Percentiles rank a stretch among this genome's conserved stretches.
These are phyloP conservation scores for Gymnopus androsaceus DNA, from an alignment of 1,284 basidiomycete species.

Conservation along the genomic window DNA sequence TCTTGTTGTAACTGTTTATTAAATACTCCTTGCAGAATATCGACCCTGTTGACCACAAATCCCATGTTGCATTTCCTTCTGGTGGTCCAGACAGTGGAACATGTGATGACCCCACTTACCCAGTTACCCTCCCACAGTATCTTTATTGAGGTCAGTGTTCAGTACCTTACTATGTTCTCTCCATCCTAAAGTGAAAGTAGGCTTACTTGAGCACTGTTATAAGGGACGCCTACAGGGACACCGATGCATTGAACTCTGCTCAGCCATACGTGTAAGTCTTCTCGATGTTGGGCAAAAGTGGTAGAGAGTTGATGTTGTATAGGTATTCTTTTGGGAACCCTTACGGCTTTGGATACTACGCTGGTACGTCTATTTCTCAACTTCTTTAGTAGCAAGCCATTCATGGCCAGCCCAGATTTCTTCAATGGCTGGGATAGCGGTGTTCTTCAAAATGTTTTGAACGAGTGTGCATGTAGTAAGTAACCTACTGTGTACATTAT, in stretches of 20 bases:
- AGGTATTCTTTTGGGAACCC: slow-evolving; percentile 44
- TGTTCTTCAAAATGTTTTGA: slow-evolving; percentile 46
- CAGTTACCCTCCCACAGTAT: slow-evolving; percentile 44
- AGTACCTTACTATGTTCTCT: neutral
- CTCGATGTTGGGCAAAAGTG: neutral
- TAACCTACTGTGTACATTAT: slow-evolving; percentile 23
- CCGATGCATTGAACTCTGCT: slow-evolving; percentile 39
- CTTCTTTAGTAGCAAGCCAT: neutral
- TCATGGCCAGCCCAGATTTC: slow-evolving; percentile 38
- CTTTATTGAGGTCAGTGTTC: slow-evolving; percentile 42
- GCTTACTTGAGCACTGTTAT: slow-evolving; percentile 41
- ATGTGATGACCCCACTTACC: slow-evolving; percentile 45
- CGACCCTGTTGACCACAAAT: slow-evolving; percentile 45
- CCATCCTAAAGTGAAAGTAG: slow-evolving; percentile 22
- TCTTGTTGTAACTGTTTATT: neutral
- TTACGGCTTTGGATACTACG: slow-evolving; percentile 56
- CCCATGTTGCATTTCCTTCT: slow-evolving; percentile 45
- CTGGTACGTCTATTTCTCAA: slow-evolving; percentile 30
- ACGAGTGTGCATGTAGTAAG: slow-evolving; percentile 44
- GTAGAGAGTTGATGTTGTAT: neutral
- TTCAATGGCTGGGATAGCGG: slow-evolving; percentile 51
- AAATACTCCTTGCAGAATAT: slow-evolving; percentile 29
- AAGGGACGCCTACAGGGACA: slow-evolving; percentile 35
- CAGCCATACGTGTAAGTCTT: slow-evolving; percentile 48
- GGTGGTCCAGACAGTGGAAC: slow-evolving; percentile 45